Conservation (phyloP, 2,329 filamentous ascomycete genomes). For the Proliferodiscus dingleyae region DNA sequence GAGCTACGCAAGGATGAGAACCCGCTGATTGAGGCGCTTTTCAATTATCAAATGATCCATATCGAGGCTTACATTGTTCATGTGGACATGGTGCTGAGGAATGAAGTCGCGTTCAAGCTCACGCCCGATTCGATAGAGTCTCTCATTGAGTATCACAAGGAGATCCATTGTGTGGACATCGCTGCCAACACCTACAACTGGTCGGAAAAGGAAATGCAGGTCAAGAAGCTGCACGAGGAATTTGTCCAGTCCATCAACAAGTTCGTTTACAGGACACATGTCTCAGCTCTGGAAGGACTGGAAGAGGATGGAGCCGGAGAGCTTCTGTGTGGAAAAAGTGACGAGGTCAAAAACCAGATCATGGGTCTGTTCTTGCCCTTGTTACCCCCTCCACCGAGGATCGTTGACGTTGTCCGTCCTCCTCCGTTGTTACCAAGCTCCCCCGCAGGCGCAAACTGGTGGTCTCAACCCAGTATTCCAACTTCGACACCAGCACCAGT, state of each 20-base stretch:
- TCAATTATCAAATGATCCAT: constrained; percentile 90
- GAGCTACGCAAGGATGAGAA: constrained; percentile 79
- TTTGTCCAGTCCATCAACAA: constrained; percentile 96
- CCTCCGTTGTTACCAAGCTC: constrained; percentile 82
- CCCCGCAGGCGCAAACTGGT: constrained; percentile 68
- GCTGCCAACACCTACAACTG: constrained; percentile 88
- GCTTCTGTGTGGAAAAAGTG: constrained; percentile 82
- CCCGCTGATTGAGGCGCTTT: constrained; percentile 78
- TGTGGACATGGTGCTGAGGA: constrained; percentile 96
- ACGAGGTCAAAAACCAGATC: constrained; percentile 87
- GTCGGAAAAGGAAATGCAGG: constrained; percentile 92
- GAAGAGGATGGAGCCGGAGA: constrained; percentile 96
- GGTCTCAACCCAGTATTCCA: constrained; percentile 67
- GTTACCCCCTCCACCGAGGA: constrained; percentile 77
- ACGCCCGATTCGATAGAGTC: constrained; percentile 90
- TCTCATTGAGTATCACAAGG: constrained; percentile 92
- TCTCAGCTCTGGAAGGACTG: constrained; percentile 84
- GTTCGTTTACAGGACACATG: constrained; percentile 89
- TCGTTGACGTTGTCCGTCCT: constrained; percentile 84
- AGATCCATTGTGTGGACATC: constrained; percentile 86
- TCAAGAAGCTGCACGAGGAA: constrained; percentile 96
- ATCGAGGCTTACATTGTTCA: constrained; percentile 97
- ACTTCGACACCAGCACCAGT: constrained; percentile 64
- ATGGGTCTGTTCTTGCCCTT: constrained; percentile 80
- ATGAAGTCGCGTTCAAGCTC: constrained; percentile 97